These are phyloP conservation scores for Aspergillus arachidicola DNA, from an alignment of 2,329 filamentous ascomycete species.

Conservation along the genomic window DNA sequence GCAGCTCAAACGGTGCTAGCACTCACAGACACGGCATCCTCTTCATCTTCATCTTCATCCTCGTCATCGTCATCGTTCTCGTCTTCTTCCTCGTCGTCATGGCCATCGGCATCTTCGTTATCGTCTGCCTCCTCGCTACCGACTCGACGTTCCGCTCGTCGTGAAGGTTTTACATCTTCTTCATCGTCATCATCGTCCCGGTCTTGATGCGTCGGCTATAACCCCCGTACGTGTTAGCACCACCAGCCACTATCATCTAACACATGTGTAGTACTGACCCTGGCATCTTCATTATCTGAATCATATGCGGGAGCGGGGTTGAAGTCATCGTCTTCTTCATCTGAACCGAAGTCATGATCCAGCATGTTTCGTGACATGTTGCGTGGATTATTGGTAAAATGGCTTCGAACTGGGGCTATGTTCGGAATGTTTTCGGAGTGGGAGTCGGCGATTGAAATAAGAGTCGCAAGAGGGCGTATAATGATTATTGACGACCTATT, in stretches of 20 bases:
- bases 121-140: conserved; percentile 43
- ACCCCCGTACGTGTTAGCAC: conserved; percentile 21
- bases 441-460: not conserved
- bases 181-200: conserved; percentile 49
- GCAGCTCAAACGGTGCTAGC: conserved; percentile 45
- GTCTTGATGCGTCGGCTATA: conserved; percentile 29
- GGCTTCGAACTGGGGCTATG: not conserved
- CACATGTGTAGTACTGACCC: conserved; percentile 25
- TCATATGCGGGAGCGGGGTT: conserved; percentile 75
- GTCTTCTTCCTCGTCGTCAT: conserved; percentile 52
- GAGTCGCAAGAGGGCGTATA: not conserved
- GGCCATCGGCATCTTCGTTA: conserved; percentile 35
- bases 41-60: conserved; percentile 51
- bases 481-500: not conserved
- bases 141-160: conserved; percentile 17
- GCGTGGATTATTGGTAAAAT: not conserved
- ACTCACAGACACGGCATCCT: conserved; percentile 61
- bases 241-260: conserved; percentile 11
- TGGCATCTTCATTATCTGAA: conserved; percentile 69
- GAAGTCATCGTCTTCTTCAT: conserved; percentile 83
- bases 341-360: conserved; percentile 56
- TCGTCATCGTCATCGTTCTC: conserved; percentile 61
- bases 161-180: conserved; percentile 42
- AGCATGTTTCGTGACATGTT: conserved; percentile 49
- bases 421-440: not conserved